These are phyloP conservation scores for Pseudomonodictys pantanalensis DNA, from an alignment of 495 filamentous ascomycete species.

Conservation along the genomic window DNA sequence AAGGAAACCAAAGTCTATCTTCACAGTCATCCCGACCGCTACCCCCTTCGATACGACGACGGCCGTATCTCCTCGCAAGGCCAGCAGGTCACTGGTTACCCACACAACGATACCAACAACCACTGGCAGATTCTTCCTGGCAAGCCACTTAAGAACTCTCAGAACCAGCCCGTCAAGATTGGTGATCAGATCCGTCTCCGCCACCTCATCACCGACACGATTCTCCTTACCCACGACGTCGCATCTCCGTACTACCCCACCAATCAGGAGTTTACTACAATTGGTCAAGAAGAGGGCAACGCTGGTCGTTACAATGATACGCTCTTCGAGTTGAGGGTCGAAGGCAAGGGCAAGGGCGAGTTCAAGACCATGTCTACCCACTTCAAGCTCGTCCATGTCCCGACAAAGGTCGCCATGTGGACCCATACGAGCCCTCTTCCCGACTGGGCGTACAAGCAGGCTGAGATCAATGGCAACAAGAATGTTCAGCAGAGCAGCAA, in stretches of 20 bases:
- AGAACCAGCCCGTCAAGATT: slow-evolving; percentile 68
- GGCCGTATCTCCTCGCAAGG: slow-evolving; percentile 91
- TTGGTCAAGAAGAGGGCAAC: slow-evolving; percentile 66
- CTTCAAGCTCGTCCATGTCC: slow-evolving; percentile 91
- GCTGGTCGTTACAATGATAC: slow-evolving; percentile 85
- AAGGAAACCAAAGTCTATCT: slow-evolving; percentile 97
- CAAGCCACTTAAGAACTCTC: slow-evolving; percentile 46
- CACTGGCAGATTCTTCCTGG: slow-evolving; percentile 89
- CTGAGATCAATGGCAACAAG: slow-evolving; percentile 99
- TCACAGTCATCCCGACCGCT: slow-evolving; percentile 85
- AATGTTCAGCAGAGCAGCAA: slow-evolving; percentile 86
- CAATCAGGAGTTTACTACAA: slow-evolving; percentile 96
- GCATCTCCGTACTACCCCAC: slow-evolving; percentile 97
- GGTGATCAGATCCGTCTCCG: slow-evolving; percentile 85
- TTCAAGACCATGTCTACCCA: slow-evolving; percentile 86
- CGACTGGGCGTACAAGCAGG: slow-evolving; percentile 95
- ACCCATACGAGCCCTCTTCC: slow-evolving; percentile 90
- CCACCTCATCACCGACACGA: slow-evolving; percentile 82
- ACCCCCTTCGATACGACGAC: slow-evolving; percentile 94
- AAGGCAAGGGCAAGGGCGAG: slow-evolving; percentile 77
- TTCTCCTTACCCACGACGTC: slow-evolving; percentile 92
- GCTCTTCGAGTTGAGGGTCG: slow-evolving; percentile 87
- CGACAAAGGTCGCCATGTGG: slow-evolving; percentile 98
- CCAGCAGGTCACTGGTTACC: slow-evolving; percentile 97
- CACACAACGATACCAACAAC: slow-evolving; percentile 98